phyloP scores from a whole-genome alignment of 495 filamentous ascomycete genomes.

The Chaetomium tenue region DNA sequence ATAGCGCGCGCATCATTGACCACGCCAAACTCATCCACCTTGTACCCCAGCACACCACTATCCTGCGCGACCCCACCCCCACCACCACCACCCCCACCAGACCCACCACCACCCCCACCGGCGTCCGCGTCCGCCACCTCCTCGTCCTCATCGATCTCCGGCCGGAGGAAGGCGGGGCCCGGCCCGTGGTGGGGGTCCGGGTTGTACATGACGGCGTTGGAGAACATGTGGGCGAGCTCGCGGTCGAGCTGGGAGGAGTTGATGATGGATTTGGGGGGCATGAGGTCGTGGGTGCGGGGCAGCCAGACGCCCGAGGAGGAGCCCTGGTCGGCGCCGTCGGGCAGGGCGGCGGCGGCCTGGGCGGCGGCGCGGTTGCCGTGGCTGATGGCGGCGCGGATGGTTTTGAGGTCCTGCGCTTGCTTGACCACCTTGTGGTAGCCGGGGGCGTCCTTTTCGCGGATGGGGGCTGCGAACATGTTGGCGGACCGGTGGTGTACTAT shows the following conservation, averaged over 20 bases:
- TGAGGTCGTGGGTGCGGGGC: slow-evolving; percentile 66
- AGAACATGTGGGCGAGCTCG: slow-evolving; percentile 95
- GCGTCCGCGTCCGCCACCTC: slow-evolving; percentile 24
- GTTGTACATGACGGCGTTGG: slow-evolving; percentile 98
- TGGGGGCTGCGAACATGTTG: slow-evolving; percentile 78
- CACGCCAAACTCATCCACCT: slow-evolving; percentile 72
- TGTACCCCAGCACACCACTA: slow-evolving; percentile 50
- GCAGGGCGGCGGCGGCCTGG: slow-evolving; percentile 55
- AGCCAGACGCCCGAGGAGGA: slow-evolving; percentile 56
- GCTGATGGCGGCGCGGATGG: slow-evolving; percentile 73
- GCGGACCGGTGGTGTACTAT: slow-evolving; percentile 83
- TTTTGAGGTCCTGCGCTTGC: slow-evolving; percentile 84
- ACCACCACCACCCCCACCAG: neutral
- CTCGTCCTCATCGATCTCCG: slow-evolving; percentile 30
- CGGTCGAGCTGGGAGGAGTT: slow-evolving; percentile 94
- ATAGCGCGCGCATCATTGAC: slow-evolving; percentile 80
- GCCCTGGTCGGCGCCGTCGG: slow-evolving; percentile 43
- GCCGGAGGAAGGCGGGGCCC: slow-evolving; percentile 58
- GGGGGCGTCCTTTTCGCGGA: slow-evolving; percentile 80
- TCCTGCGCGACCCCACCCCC: slow-evolving; percentile 25
- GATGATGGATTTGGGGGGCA: slow-evolving; percentile 87
- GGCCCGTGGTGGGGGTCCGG: slow-evolving; percentile 67
- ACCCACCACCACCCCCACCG: no score
- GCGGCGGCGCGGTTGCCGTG: slow-evolving; percentile 73
- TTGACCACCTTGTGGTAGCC: slow-evolving; percentile 86